Evolutionary conservation across 2,329 filamentous ascomycete species (phyloP), one percentile per base, ranked within the genome.

Genomic region (Biscogniauxia marginata): DNA sequence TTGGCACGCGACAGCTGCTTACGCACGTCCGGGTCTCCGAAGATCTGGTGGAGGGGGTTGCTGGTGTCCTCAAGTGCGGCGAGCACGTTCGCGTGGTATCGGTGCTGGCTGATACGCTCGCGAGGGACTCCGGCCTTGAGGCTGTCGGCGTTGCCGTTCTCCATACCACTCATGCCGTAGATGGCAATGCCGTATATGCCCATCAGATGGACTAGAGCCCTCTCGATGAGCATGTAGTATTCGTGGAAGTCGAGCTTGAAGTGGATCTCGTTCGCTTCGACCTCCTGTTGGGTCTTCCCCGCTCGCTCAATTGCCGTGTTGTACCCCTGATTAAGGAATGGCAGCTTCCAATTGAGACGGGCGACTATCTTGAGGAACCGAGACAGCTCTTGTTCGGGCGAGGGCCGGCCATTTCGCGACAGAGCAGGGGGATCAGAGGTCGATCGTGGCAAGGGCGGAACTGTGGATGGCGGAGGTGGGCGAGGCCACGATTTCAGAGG

Each of bases 211-310:
- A 89, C 85, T 7, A 91, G 76, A 0, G 86, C 87, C 24, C 88
- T 83, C 72, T 91, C 88, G 6, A 91, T 80, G 34, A 89, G 79
- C 51, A 84, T 84, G 73, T 91, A 91, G 70, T 87, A 91, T 66
- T 91, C 88, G 71, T 89, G 86, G 60, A 91, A 91, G 66, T 91
- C 88, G 7, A 91, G 79, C 70, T 91, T 90, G 76, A 91, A 91
- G 79, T 90, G 90, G 16, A 83, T 78, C 70, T 87, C 84, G 22
- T 60, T 56, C 2, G 55, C 62, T 7, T 67, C 63, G n/a, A 65
- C 54, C 9, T 70, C 66, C 21, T 70, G 68, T 19, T 67, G 64
- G 0, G 71, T 64, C 46, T 77, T 74, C 44, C 67, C 71, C 30
- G 64, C 69, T 5, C 75, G 74, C 34, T 73, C 69, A 21, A 74